Base-by-base conservation (phyloP, 2,329 filamentous ascomycete species). In the Monosporascus ibericus region DNA sequence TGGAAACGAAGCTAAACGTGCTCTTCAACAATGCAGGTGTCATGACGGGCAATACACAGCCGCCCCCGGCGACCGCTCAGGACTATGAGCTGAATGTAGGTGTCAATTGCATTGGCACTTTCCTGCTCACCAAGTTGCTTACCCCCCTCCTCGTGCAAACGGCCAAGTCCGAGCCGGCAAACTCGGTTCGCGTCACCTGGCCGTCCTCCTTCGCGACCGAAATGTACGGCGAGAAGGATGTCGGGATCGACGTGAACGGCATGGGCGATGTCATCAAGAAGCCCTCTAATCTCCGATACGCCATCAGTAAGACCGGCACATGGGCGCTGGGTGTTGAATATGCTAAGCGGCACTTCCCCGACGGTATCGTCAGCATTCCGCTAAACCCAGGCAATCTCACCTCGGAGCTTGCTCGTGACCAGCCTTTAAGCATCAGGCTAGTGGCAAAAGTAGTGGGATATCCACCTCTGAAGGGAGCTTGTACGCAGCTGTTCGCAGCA, bases 401-500 rank as follows among this genome's bases (percentile, higher is more conserved):
- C 37, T 69, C 70, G 0, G 70, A 73, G 7, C 59, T 75, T n/a
- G 65, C 59, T 55, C 68, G 70, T 11, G 58, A 58, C 1, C 60
- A 64, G 49, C 58, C 59, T 2, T 38, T 59, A 0, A 11, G 68
- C 1, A 52, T 64, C 1, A 56, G 53, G 6, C 50, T 54, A 3
- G 57, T 57, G 37, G 60, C 62, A 5, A 49, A 68, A 1, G 61
- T 44, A 7, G 25, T 44, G 5, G 15, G 22, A 6, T 44, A 68
- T 50, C 64, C 69, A 0, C 18, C 62, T 0, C 51, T 69, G 11
- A 62, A 69, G 27, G 78, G 76, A 0, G 76, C 75, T 0, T 79
- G 77, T 58, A 77, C 77, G 0, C 70, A 75, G 53, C 57, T 80
- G 1, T 81, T 71, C 53, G 70, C 75, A 0, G 76, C 68, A 0